These are phyloP conservation scores for Auriculariales sp. DNA, from an alignment of 768 basidiomycete species.

Conservation along the genomic window DNA sequence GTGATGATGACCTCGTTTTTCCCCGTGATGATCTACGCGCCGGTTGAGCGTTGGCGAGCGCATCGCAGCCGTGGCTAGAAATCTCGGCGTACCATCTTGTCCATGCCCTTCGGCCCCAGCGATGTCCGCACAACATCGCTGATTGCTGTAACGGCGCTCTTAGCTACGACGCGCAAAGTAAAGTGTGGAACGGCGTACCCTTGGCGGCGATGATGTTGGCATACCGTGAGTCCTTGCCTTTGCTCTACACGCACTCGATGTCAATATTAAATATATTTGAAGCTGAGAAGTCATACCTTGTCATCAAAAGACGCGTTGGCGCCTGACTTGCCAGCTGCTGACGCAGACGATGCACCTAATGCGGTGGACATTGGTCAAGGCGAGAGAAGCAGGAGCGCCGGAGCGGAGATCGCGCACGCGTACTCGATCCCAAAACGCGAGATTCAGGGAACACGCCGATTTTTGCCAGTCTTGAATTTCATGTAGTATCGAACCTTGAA, in stretches of 20 bases:
- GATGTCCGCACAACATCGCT: slow-evolving; percentile 96
- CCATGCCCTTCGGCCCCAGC: slow-evolving; percentile 94
- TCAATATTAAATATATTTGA: slow-evolving; percentile 2
- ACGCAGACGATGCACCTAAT: not conserved
- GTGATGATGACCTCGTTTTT: slow-evolving; percentile 97
- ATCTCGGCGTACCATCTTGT: slow-evolving; percentile 84
- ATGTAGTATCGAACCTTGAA: too few species aligned
- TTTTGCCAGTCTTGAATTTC: too few species aligned
- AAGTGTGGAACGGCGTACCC: slow-evolving; percentile 29
- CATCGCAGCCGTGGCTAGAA: too few species aligned
- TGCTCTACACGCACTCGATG: slow-evolving; percentile 63
- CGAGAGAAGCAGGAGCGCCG: too few species aligned
- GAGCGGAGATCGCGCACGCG: too few species aligned
- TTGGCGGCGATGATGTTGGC: slow-evolving; percentile 98
- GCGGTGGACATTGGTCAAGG: too few species aligned
- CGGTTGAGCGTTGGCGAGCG: slow-evolving; percentile 3
- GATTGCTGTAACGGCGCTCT: slow-evolving; percentile 51
- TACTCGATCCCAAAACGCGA: too few species aligned
- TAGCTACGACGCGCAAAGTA: not conserved
- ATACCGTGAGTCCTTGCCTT: slow-evolving; percentile 94
- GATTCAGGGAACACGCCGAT: too few species aligned
- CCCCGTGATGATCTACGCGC: slow-evolving; percentile 77
- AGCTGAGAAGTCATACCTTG: slow-evolving; percentile 36
- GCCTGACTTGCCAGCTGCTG: slow-evolving; percentile 26
- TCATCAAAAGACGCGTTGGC: slow-evolving; percentile 76